Evolutionary conservation across 1,284 basidiomycete genomes (phyloP).

Genomic region (Ganoderma multipileum): DNA sequence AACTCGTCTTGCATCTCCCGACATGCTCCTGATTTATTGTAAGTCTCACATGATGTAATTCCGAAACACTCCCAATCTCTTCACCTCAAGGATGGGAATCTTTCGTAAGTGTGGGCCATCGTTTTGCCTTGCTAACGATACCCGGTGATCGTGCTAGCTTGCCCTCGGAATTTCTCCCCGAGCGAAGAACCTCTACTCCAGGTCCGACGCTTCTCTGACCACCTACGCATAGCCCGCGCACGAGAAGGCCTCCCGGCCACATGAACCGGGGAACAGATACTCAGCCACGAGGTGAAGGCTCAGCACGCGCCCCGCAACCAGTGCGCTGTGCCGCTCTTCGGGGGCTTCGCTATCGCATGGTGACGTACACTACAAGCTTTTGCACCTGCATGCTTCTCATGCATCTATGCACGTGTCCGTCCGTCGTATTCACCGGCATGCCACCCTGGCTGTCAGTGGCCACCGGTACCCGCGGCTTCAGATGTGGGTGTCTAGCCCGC

Average conservation of each 20-base stretch:
- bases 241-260: not conserved
- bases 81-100: conserved; percentile 10
- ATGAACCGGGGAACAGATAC: conserved; percentile 13
- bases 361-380: conserved; percentile 1
- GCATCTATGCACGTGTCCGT: not conserved
- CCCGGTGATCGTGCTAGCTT: not conserved
- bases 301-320: not conserved
- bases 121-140: conserved; percentile 8
- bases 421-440: not conserved
- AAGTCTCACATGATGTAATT: conserved; percentile 13
- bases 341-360: not conserved
- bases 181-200: not conserved
- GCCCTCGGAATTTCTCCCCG: not conserved
- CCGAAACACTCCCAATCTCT: not conserved
- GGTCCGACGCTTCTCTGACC: conserved; percentile 14
- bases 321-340: not conserved
- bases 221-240: not conserved
- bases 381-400: not conserved
- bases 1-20: not conserved
- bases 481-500: not conserved
- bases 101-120: conserved; percentile 24
- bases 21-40: not conserved
- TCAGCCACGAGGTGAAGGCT: conserved; percentile 18
- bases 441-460: not conserved
- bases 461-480: not conserved